Evolutionary conservation across 768 basidiomycete species (phyloP), one percentile per base, ranked within the genome.

Genomic region (Amanita rubescens): DNA sequence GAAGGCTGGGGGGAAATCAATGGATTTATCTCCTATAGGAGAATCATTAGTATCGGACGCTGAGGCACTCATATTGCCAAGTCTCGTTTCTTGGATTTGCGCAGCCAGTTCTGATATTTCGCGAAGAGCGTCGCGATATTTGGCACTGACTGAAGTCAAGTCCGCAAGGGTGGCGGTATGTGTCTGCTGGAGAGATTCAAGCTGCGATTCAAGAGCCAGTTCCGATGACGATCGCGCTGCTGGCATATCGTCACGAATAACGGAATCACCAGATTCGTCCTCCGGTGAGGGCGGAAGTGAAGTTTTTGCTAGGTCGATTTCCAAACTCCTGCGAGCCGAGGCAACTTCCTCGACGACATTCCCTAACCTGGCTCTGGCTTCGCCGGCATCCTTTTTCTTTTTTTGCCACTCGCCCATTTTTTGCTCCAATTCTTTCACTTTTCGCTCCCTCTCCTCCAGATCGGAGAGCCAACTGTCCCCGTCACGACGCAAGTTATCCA

Each of bases 41-140:
- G 71, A 73, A n/a, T 75, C 73, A n/a, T 63, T 58, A 8, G 60
- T 51, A 42, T 57, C 58, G n/a, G 63, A 52, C 51, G 72, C 73
- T 24, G 65, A 51, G n/a, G 67, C 64, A 34, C 61, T 66, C 7
- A 77, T 66, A 57, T 77, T 80, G 60, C 74, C 78, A 42, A 93
- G 79, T 60, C 86, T 91, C 7, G 82, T 79, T 64, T 95, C 94
- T 62, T 94, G 82, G 30, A 95, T 84, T 66, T 96, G 92, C n/a
- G 84, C 79, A 15, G 87, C 85, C 37, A 99, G 79, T 61, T 94
- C 92, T n/a, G 88, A 87, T 55, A 99, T 95, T 67, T 95, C 90
- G 46, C 81, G 80, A 27, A 97, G 76, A 15, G 94, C 90, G 55
- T 95, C 89, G 27, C 84, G 84, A 64, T 94, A 97, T 67, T 94